Percentiles rank a stretch among this genome's conserved stretches.
Conservation (phyloP, 2,329 filamentous ascomycete genomes). For the Dactylonectria macrodidyma region DNA sequence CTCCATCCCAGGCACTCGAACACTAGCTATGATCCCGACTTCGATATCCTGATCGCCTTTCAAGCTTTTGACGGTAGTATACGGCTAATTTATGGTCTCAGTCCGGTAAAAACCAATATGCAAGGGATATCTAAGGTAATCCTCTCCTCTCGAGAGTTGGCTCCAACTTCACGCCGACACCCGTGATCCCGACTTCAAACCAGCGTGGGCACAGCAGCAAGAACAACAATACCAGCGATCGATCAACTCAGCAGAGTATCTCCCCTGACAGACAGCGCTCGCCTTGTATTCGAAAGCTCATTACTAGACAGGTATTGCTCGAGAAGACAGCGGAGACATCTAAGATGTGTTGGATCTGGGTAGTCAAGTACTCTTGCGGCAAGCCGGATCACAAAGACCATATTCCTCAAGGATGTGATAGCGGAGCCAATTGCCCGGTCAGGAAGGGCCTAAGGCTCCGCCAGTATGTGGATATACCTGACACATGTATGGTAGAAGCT, state of each 20-base stretch:
- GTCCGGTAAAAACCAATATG: no score
- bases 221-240: constrained; percentile 1
- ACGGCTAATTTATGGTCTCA: no score
- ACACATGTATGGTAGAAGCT: not conserved
- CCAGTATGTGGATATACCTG: not conserved
- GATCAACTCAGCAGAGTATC: not conserved
- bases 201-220: not conserved
- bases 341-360: not conserved
- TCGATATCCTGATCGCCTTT: constrained; percentile 5
- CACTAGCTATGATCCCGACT: not conserved
- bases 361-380: not conserved
- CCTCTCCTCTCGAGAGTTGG: not conserved
- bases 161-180: not conserved
- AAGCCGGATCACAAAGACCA: not conserved
- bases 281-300: not conserved
- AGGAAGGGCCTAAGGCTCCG: not conserved
- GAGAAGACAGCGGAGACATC: not conserved
- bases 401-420: not conserved
- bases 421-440: not conserved
- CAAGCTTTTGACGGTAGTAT: no score
- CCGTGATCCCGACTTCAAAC: not conserved
- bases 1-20: not conserved
- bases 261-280: not conserved
- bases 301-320: not conserved
- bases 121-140: no score